Evolutionary conservation across 129 eudicot genomes (phyloP), one percentile per base, ranked within the genome.

Genomic region (Silybum marianum): DNA sequence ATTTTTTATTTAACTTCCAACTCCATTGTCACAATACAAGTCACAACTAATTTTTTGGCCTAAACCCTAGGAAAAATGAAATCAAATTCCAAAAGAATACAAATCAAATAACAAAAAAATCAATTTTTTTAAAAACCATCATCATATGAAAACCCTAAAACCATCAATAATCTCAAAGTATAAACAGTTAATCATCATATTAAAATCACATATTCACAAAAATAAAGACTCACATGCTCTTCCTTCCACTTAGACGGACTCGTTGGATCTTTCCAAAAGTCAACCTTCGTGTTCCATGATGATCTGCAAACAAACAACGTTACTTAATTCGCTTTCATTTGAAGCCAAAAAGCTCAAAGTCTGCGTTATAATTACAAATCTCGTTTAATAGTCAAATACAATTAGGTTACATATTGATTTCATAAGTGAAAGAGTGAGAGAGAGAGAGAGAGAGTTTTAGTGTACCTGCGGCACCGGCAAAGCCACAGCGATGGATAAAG

Each of bases 381-480:
- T 42, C 28, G 25, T 65, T 76, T 63, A 77, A 14, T 7, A 38
- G 48, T 28, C 23, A 77, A 65, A 65, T 22, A 21, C 28, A 25
- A 77, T 38, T 12, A 65, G n/a, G 34, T 38, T 65, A 25, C 22
- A 66, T 36, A 7, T 21, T 25, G 26, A 16, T 4, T 14, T 10
- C 24, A 66, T 5, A 67, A 12, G 78, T 65, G 12, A 10, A 24
- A 70, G 66, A 8, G 75, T 16, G n/a, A n/a, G n/a, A n/a, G n/a
- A n/a, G n/a, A n/a, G n/a, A n/a, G 77, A 6, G 18, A 60, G 19
- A 39, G 30, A 18, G 71, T 36, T 26, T 19, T 51, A 42, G 16
- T 34, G 69, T 87, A 94, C 98, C 98, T 38, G 98, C 98, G 38
- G 97, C 81, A 67, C 91, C 91, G 63, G 95, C 90, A 72, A 93